Base-by-base conservation (phyloP, 352 stramenopile genomes). In the Phytophthora europaea region DNA sequence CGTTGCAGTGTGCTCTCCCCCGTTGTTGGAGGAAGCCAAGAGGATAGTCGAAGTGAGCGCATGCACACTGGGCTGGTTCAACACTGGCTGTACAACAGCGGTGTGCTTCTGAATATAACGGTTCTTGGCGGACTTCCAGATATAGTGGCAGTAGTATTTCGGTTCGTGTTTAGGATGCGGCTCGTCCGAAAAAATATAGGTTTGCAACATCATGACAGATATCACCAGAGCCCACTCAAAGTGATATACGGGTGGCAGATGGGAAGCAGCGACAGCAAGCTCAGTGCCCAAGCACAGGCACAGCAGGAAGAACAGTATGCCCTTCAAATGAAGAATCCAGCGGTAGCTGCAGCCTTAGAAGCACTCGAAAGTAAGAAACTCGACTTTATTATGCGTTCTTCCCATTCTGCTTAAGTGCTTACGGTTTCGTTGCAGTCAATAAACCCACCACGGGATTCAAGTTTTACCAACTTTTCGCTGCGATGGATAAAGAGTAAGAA, bases 401-500 rank as follows among this genome's bases (percentile, higher is more conserved):
- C 33, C 34, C 6, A 6, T 40, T 45, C 2, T 53, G 28, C 9
- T 40, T 53, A 8, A 23, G 43, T 22, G 43, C 10, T 31, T 22
- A 23, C 38, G 9, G 7, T 22, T 61, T 54, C 8, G 33, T 20
- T 53, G 15, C 40, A 88, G 83, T 90, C 18, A 77, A 88, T n/a
- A 75, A 75, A 56, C 22, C 67, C 22, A 76, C 75, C 8, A 61
- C 59, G 2, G 83, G 83, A 2, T 33, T 87, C n/a, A 70, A 72
- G 8, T 83, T 87, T 40, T 90, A 76, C 57, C 79, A 70, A 0
- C 59, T 87, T 22, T 90, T 90, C 55, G 72, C 79, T 8, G 64
- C 59, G 15, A 88, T 90, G 77, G 83, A 88, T 47, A 76, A 51
- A 16, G 79, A 88, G 83, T 89, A 70, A 50, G 66, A 34, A 22